phyloP scores from a whole-genome alignment of 2,329 filamentous ascomycete genomes.

The Diaporthe citrichinensis region DNA sequence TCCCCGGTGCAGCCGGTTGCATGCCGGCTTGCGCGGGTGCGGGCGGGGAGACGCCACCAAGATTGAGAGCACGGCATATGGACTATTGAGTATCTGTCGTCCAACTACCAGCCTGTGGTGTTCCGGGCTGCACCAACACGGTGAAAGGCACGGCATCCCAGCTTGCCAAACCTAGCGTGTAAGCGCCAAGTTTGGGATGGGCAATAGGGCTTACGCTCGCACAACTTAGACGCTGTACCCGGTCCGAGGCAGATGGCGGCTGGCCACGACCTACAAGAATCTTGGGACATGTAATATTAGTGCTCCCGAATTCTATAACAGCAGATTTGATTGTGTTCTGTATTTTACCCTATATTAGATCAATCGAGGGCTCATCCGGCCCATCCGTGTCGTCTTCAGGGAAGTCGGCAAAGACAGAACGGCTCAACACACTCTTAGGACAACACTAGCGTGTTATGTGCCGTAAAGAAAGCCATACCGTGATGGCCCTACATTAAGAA shows the following conservation, averaged over 20 bases:
- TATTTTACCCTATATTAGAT: background rate
- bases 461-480: background rate
- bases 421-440: background rate
- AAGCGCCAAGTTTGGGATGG: background rate
- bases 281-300: background rate
- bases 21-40: too few species aligned
- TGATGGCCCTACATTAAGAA: background rate
- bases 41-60: background rate
- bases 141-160: background rate
- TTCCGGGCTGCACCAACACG: background rate
- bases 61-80: background rate
- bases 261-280: background rate
- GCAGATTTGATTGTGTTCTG: background rate
- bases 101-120: background rate
- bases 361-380: background rate
- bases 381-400: background rate
- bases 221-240: background rate
- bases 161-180: background rate
- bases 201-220: conserved; percentile 10
- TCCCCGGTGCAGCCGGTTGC: background rate
- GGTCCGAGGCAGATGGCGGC: background rate
- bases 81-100: background rate
- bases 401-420: background rate
- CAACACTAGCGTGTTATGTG: background rate
- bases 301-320: background rate